Conservation (phyloP, 495 filamentous ascomycete genomes). For the Penicillium bovifimosum region DNA sequence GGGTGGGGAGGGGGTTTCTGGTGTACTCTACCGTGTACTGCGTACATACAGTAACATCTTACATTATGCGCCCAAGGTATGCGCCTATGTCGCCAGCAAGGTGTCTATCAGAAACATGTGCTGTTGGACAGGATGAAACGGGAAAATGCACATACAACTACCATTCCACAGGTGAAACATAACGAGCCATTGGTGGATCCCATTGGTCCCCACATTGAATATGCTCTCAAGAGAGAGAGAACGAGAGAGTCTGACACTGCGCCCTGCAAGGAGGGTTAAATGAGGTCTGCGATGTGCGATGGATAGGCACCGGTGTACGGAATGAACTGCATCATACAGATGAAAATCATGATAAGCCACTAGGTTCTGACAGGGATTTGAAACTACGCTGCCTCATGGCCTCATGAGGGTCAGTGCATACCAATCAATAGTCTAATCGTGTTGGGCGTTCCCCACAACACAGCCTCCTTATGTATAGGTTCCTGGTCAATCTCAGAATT, state of each 20-base stretch:
- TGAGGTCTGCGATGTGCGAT: background rate
- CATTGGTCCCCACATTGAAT: slow-evolving; percentile 1
- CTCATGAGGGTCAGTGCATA: background rate
- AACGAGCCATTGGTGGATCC: background rate
- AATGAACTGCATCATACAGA: background rate
- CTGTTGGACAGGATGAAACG: background rate
- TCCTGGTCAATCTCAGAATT: background rate
- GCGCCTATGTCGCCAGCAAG: slow-evolving; percentile 3
- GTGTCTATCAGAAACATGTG: background rate
- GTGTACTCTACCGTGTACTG: background rate
- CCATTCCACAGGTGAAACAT: background rate
- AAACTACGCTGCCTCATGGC: slow-evolving; percentile 1
- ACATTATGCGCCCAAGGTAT: background rate
- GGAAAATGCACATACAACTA: background rate
- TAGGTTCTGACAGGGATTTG: background rate
- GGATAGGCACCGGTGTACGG: background rate
- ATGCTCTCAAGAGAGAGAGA: background rate
- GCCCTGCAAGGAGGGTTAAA: background rate
- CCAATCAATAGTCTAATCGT: background rate
- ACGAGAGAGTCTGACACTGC: background rate
- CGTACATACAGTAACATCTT: too few relatives aligned
- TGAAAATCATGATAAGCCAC: background rate
- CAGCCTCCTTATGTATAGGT: background rate
- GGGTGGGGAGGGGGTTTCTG: background rate
- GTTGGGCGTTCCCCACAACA: background rate